Percentiles rank a stretch among this genome's conserved stretches.
phyloP scores from a whole-genome alignment of 2,329 filamentous ascomycete genomes.

The Colletotrichum zoysiae region DNA sequence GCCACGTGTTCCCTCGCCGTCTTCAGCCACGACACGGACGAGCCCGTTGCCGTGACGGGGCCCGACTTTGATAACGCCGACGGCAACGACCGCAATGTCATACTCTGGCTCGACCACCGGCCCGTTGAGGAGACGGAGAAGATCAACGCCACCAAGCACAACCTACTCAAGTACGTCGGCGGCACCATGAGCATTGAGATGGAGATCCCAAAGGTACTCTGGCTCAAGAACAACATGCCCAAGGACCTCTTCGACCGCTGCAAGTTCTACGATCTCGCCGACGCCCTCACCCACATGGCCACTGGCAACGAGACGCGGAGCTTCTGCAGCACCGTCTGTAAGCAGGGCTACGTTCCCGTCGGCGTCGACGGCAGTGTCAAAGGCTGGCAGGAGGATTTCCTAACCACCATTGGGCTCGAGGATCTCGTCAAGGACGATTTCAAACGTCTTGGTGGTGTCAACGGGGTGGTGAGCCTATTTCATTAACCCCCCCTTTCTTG shows the following conservation, averaged over 20 bases:
- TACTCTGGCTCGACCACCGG: conserved; percentile 97
- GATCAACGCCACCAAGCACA: conserved; percentile 94
- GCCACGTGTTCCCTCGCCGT: conserved; percentile 98
- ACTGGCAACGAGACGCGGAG: conserved; percentile 92
- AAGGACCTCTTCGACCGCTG: conserved; percentile 88
- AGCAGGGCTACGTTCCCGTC: conserved; percentile 97
- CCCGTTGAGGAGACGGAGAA: conserved; percentile 90
- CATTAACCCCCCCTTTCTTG: conserved; percentile 46
- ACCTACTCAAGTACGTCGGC: conserved; percentile 94
- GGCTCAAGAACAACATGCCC: conserved; percentile 99
- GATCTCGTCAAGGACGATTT: conserved; percentile 90
- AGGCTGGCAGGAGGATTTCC: conserved; percentile 97
- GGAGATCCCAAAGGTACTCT: conserved; percentile 98
- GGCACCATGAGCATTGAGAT: conserved; percentile 99
- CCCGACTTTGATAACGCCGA: conserved; percentile 82
- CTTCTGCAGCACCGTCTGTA: conserved; percentile 96
- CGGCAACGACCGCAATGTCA: conserved; percentile 90
- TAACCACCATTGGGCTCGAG: conserved; percentile 85
- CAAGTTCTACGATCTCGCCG: conserved; percentile 96
- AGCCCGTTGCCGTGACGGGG: conserved; percentile 90
- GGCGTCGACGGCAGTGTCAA: conserved; percentile 97
- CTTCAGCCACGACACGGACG: conserved; percentile 88
- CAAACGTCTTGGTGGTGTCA: conserved; percentile 91
- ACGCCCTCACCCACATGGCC: conserved; percentile 93
- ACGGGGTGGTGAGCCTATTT: conserved; percentile 86